These are phyloP conservation scores for Lagenidium sp. DNA, from an alignment of 352 stramenopile species.

Conservation along the genomic window DNA sequence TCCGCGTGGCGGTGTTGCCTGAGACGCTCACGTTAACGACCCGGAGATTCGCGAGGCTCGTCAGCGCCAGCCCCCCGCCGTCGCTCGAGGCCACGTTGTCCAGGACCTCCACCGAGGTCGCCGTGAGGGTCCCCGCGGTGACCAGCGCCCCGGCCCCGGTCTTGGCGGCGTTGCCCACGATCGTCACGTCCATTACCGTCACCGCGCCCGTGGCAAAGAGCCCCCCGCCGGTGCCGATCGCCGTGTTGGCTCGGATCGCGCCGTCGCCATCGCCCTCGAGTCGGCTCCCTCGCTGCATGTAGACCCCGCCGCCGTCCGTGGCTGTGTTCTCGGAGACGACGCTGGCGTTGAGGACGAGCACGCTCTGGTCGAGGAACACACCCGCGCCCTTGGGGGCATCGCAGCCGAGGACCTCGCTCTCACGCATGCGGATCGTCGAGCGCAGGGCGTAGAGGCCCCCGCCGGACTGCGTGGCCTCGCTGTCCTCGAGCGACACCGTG, in stretches of 20 bases:
- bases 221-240: constrained; percentile 4
- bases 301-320: constrained; percentile 7
- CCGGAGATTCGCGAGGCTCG: constrained; percentile 12
- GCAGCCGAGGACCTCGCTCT: no score
- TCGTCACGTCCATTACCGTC: background rate
- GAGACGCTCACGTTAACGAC: constrained; percentile 8
- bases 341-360: constrained; percentile 1
- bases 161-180: constrained; percentile 18
- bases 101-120: constrained; percentile 8
- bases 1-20: constrained; percentile 16
- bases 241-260: background rate
- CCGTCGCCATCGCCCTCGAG: no score
- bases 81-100: constrained; percentile 19
- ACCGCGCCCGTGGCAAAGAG: constrained; percentile 4
- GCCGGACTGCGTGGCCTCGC: constrained; percentile 2
- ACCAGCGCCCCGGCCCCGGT: constrained; percentile 25
- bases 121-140: constrained; percentile 7
- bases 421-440: background rate
- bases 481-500: constrained; percentile 1
- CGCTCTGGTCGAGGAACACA: constrained; percentile 3
- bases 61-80: constrained; percentile 42
- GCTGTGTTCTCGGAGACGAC: background rate
- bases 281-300: no score
- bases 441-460: background rate
- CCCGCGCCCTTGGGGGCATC: no score